Conservation (phyloP, 1,139 yeast genomes). For the Suhomyces bokatorum region DNA sequence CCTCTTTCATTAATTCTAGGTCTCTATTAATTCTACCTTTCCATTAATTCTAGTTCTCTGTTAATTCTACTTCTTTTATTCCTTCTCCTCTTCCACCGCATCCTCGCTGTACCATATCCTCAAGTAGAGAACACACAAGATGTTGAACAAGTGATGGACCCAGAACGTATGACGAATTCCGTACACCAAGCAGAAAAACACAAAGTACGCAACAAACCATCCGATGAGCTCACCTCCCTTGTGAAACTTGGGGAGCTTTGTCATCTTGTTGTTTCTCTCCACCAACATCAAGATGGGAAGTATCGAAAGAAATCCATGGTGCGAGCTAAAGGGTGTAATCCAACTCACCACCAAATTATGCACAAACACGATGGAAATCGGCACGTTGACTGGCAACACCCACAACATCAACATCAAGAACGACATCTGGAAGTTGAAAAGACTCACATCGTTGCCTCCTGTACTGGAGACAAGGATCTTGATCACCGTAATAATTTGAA, state of each 20-base stretch:
- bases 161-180: constrained; percentile 72
- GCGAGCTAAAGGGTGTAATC: constrained; percentile 76
- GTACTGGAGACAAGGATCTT: constrained; percentile 18
- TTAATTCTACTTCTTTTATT: not conserved
- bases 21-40: not conserved
- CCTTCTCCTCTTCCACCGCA: constrained; percentile 1
- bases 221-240: constrained; percentile 1
- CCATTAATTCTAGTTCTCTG: not conserved
- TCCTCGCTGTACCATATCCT: constrained; percentile 12
- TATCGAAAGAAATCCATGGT: constrained; percentile 68
- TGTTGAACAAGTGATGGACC: constrained; percentile 66
- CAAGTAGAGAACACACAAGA: constrained; percentile 50
- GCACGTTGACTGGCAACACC: constrained; percentile 67
- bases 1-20: not conserved
- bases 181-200: constrained; percentile 56
- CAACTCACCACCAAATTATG: constrained; percentile 69
- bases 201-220: constrained; percentile 37
- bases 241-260: constrained; percentile 10
- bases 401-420: constrained; percentile 61
- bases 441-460: constrained; percentile 16
- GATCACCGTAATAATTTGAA: constrained; percentile 52
- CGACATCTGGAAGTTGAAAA: constrained; percentile 54
- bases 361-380: constrained; percentile 66
- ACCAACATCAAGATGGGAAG: constrained; percentile 59
- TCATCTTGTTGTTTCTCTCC: constrained; percentile 38